Conservation (phyloP, 2,329 filamentous ascomycete genomes). For the Hymenoscyphus fraxineus region DNA sequence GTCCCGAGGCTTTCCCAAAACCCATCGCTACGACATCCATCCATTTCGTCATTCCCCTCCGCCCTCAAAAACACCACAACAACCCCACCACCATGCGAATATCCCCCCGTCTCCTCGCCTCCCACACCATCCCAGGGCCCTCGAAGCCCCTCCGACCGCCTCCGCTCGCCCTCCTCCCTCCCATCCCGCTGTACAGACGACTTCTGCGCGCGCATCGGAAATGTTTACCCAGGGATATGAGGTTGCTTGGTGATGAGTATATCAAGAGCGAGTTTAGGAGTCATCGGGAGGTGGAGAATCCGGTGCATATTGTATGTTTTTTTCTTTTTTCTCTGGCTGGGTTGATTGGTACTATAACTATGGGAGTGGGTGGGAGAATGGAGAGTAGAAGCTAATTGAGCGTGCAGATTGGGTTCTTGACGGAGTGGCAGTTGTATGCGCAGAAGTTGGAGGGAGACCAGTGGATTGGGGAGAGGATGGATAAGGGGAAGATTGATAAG, state of each 20-base stretch:
- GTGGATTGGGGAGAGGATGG: slow-evolving; percentile 83
- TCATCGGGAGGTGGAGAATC: slow-evolving; percentile 81
- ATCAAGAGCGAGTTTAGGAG: slow-evolving; percentile 88
- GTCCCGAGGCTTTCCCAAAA: slow-evolving; percentile 10
- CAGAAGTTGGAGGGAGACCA: slow-evolving; percentile 84
- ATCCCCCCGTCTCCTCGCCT: slow-evolving; percentile 25
- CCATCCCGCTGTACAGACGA: slow-evolving; percentile 80
- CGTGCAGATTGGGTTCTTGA: slow-evolving; percentile 82
- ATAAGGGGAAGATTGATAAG: slow-evolving; percentile 79
- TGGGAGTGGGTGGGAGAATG: neutral
- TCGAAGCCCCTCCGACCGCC: slow-evolving; percentile 25
- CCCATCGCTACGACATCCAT: neutral
- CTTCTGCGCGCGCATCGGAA: slow-evolving; percentile 83
- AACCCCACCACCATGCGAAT: slow-evolving; percentile 25
- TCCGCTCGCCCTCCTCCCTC: slow-evolving; percentile 33
- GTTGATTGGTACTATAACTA: too few relatives aligned
- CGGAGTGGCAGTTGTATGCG: slow-evolving; percentile 93
- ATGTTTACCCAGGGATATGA: slow-evolving; percentile 68
- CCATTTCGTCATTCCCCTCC: neutral
- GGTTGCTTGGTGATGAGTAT: slow-evolving; percentile 86
- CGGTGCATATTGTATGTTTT: slow-evolving; percentile 73
- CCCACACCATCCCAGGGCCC: slow-evolving; percentile 24
- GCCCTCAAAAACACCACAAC: neutral
- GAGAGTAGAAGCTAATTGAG: slow-evolving; percentile 3
- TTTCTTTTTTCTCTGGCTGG: slow-evolving; percentile 10